phyloP scores from a whole-genome alignment of 768 basidiomycete genomes.

The Tylopilus balloui region DNA sequence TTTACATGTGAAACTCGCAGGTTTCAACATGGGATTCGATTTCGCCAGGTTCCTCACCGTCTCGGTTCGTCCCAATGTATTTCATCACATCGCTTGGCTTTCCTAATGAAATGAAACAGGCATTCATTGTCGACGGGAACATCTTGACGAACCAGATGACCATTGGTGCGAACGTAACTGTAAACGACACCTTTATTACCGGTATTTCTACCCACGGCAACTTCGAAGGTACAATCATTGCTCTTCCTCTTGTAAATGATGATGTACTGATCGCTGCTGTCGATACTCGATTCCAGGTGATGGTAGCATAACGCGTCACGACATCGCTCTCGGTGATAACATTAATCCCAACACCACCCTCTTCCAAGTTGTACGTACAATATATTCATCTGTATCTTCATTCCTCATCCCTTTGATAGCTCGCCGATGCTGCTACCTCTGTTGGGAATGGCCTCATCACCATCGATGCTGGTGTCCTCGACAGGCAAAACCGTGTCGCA shows the following conservation, averaged over 20 bases:
- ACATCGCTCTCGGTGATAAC: not conserved
- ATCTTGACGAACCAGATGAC: constrained; percentile 25
- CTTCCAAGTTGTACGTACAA: not conserved
- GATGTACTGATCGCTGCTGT: not conserved
- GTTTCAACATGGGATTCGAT: constrained; percentile 22
- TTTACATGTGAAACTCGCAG: not conserved
- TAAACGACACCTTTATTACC: not conserved
- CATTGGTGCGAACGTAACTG: constrained; percentile 20
- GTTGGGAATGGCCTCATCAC: constrained; percentile 18
- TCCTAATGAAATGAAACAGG: constrained; percentile 4
- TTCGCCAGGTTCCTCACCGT: constrained; percentile 13
- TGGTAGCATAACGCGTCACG: not conserved
- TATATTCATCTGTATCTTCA: too few relatives aligned
- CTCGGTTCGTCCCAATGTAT: constrained; percentile 3
- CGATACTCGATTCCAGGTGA: not conserved
- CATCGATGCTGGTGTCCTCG: constrained; percentile 13
- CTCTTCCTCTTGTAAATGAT: not conserved
- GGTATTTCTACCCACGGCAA: constrained; percentile 21
- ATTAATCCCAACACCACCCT: not conserved
- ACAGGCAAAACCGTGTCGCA: constrained; percentile 17
- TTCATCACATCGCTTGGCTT: not conserved
- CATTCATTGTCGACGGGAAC: constrained; percentile 24
- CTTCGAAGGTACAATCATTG: constrained; percentile 15
- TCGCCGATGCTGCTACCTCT: constrained; percentile 9
- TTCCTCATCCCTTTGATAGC: not conserved